Evolutionary conservation across 257 asterid genomes (phyloP).

Genomic region (Coffea eugenioides): DNA sequence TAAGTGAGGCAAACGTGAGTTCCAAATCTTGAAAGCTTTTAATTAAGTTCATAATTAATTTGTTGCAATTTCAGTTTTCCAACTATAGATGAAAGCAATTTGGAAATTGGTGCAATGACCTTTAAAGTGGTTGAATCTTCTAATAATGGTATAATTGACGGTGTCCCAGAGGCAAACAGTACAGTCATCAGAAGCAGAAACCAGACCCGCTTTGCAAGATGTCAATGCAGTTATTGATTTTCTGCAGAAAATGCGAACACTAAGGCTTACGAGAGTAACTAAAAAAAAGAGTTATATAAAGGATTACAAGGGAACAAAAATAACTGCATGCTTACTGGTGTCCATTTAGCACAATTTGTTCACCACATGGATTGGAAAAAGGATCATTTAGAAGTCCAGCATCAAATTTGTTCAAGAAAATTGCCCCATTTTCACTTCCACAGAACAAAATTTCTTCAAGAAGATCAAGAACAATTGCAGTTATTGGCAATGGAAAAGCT

Average conservation of each 20-base stretch:
- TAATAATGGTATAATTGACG: background rate
- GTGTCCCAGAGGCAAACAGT: constrained; percentile 18
- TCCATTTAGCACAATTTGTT: background rate
- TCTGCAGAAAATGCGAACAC: constrained; percentile 1
- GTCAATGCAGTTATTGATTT: constrained; percentile 20
- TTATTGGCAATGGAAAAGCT: constrained; percentile 14
- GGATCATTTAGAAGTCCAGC: background rate
- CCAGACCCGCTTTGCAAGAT: constrained; percentile 4
- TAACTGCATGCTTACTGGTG: constrained; percentile 9
- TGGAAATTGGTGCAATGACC: background rate
- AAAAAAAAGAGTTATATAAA: background rate
- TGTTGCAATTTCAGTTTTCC: no score
- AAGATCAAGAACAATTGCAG: constrained; percentile 10
- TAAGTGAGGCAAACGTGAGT: no score
- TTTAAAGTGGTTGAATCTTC: constrained; percentile 6
- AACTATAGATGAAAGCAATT: no score
- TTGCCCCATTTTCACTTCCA: constrained; percentile 14
- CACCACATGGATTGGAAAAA: background rate
- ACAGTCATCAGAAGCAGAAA: constrained; percentile 22
- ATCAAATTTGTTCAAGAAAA: constrained; percentile 4
- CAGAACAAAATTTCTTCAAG: background rate
- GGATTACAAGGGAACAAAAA: background rate
- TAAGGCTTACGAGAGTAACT: background rate
- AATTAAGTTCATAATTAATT: no score
- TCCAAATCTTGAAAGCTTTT: no score